Conservation (phyloP, 805 yeast species). For the Ascoidea asiatica region DNA sequence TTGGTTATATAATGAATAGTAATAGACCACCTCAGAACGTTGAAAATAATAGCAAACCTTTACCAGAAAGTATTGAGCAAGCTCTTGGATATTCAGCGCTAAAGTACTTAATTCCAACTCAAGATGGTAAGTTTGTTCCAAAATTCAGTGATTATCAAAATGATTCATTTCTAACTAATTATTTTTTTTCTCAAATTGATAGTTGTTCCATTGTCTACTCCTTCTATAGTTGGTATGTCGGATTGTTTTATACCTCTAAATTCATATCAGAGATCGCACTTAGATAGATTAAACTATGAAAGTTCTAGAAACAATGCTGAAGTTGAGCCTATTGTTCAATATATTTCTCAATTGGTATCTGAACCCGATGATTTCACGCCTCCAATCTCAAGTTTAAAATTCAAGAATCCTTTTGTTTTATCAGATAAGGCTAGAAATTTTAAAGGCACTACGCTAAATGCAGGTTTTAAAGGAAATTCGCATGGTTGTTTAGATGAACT, state of each 20-base stretch:
- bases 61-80: conserved; percentile 14
- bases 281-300: conserved; percentile 12
- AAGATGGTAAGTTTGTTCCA: conserved; percentile 18
- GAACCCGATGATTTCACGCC: conserved; percentile 1
- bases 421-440: not conserved
- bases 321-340: conserved; percentile 4
- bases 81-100: conserved; percentile 22
- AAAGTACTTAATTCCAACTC: conserved; percentile 24
- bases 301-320: conserved; percentile 7
- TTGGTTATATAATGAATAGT: too few species aligned
- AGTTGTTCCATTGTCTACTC: conserved; percentile 16
- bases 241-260: not conserved
- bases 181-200: conserved; percentile 8
- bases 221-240: conserved; percentile 5
- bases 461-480: too few species aligned
- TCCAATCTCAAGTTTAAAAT: conserved; percentile 3
- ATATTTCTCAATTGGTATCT: conserved; percentile 5
- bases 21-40: too few species aligned
- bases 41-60: conserved; percentile 1
- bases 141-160: too few species aligned
- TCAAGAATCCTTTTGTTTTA: conserved; percentile 5
- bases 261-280: not conserved
- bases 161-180: too few species aligned
- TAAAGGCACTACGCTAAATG: not conserved
- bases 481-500: too few species aligned